Evolutionary conservation across 805 yeast species (phyloP).

Genomic region (Candida odintsovae): DNA sequence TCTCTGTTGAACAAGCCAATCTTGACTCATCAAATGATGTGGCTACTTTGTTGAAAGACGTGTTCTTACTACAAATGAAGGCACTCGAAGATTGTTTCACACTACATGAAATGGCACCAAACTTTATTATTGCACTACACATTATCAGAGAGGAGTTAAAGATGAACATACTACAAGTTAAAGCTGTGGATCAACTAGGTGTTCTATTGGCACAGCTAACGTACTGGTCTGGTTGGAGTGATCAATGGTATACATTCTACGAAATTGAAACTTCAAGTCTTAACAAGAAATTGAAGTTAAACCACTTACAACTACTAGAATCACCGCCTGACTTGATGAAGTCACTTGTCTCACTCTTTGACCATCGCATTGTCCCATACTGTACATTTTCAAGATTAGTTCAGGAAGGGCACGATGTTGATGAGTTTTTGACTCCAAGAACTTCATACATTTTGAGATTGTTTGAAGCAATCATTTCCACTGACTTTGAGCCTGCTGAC

Average conservation of each 20-base stretch:
- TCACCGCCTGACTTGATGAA: conserved; percentile 57
- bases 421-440: conserved; percentile 59
- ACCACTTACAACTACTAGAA: conserved; percentile 30
- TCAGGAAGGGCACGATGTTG: conserved; percentile 56
- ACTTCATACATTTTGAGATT: conserved; percentile 52
- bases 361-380: conserved; percentile 42
- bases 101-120: conserved; percentile 52
- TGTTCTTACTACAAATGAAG: conserved; percentile 13
- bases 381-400: conserved; percentile 62
- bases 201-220: conserved; percentile 55
- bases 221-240: conserved; percentile 71
- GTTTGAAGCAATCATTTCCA: conserved; percentile 57
- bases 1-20: conserved; percentile 25
- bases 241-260: conserved; percentile 57
- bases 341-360: conserved; percentile 48
- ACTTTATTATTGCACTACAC: conserved; percentile 64
- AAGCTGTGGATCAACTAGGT: conserved; percentile 38
- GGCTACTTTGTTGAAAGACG: conserved; percentile 8
- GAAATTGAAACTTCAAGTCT: conserved; percentile 27
- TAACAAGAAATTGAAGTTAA: conserved; percentile 35
- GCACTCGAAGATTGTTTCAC: conserved; percentile 26
- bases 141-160: conserved; percentile 69
- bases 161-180: conserved; percentile 43
- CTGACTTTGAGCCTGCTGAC: conserved; percentile 43
- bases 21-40: conserved; percentile 9